phyloP scores from a whole-genome alignment of 106 monocot genomes.

The Dioscorea zingiberensis region DNA sequence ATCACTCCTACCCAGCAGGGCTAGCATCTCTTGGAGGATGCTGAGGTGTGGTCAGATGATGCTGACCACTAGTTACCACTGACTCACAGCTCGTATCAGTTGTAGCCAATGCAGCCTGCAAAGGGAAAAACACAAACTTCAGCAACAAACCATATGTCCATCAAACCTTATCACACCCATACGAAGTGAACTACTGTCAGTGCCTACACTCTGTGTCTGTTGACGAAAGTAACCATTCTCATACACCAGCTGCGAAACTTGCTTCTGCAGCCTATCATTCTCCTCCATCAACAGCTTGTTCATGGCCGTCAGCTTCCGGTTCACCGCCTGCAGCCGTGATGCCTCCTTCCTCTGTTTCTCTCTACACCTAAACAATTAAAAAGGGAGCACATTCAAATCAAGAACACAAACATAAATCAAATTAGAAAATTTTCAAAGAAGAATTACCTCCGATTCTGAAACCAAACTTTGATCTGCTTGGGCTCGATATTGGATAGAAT shows the following conservation, averaged over 20 bases:
- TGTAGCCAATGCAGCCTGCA: constrained; percentile 29
- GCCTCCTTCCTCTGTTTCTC: constrained; percentile 77
- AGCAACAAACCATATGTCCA: neutral
- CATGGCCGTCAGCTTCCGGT: constrained; percentile 70
- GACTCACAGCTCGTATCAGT: constrained; percentile 71
- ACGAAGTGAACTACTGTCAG: neutral
- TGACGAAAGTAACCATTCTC: constrained; percentile 55
- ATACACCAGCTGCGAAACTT: constrained; percentile 64
- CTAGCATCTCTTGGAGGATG: constrained; percentile 52
- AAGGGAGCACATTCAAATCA: neutral
- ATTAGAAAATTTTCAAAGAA: neutral
- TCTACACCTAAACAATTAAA: constrained; percentile 34
- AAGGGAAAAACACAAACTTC: neutral
- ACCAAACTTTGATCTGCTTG: constrained; percentile 87
- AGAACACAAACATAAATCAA: neutral
- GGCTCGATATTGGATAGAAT: constrained; percentile 69
- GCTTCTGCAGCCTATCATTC: constrained; percentile 75
- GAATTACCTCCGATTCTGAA: constrained; percentile 62
- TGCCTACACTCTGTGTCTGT: constrained; percentile 40
- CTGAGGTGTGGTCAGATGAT: constrained; percentile 25
- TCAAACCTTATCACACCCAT: neutral
- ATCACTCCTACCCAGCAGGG: constrained; percentile 47
- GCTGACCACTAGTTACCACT: constrained; percentile 46
- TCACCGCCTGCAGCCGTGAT: constrained; percentile 52
- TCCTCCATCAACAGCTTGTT: constrained; percentile 86